Evolutionary conservation across 2,329 filamentous ascomycete species (phyloP).

Genomic region (Alternaria alternata): DNA sequence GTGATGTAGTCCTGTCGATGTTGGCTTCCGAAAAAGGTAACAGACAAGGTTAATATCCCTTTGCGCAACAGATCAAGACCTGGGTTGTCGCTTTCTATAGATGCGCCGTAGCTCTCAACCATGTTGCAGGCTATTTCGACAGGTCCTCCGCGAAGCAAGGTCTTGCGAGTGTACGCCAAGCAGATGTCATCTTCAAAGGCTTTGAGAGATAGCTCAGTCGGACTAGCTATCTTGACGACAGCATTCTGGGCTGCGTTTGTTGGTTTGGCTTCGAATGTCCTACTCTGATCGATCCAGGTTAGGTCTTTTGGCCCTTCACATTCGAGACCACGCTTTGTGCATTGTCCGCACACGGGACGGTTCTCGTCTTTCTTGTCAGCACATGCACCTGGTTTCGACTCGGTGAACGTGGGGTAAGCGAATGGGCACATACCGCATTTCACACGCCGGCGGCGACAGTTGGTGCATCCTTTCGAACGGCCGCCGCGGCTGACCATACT

Average conservation of each 20-base stretch:
- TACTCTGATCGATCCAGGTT: constrained; percentile 35
- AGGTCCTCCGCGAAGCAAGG: constrained; percentile 33
- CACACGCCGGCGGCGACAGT: constrained; percentile 37
- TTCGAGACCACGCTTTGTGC: constrained; percentile 31
- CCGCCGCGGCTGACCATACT: constrained; percentile 41
- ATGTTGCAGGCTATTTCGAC: constrained; percentile 39
- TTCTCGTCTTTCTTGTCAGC: constrained; percentile 31
- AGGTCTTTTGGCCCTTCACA: constrained; percentile 36
- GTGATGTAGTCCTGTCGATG: constrained; percentile 30
- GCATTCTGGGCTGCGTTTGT: neutral
- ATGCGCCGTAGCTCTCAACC: constrained; percentile 15
- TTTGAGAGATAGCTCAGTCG: constrained; percentile 22
- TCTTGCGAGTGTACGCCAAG: constrained; percentile 38
- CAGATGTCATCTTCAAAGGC: constrained; percentile 39
- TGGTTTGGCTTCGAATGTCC: neutral
- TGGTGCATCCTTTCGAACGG: constrained; percentile 38
- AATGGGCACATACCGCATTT: constrained; percentile 37
- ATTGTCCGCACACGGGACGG: constrained; percentile 35
- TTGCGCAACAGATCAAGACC: constrained; percentile 32
- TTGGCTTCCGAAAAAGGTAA: constrained; percentile 38
- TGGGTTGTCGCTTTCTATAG: constrained; percentile 9
- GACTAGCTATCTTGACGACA: constrained; percentile 4
- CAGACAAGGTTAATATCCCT: constrained; percentile 33
- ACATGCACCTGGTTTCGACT: neutral
- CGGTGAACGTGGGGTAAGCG: neutral